Conservation (phyloP, 805 yeast genomes). For the Grigorovia humatica region DNA sequence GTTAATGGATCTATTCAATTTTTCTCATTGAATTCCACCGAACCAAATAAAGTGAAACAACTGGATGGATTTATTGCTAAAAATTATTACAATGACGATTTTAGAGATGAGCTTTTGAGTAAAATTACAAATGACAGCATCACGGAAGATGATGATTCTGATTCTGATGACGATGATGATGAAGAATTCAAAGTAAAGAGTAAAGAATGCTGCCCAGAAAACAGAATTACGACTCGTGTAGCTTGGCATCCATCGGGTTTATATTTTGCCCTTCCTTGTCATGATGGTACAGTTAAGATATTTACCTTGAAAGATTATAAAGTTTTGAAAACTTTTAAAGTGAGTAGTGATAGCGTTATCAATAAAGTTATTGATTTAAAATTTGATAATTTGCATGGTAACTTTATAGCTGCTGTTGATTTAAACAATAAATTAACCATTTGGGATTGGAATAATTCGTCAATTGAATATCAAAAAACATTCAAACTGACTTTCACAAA, state of each 20-base stretch:
- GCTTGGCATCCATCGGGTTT: conserved; percentile 69
- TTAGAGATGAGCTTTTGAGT: conserved; percentile 16
- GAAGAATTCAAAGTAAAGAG: conserved; percentile 32
- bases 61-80: conserved; percentile 32
- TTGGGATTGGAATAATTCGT: conserved; percentile 39
- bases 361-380: conserved; percentile 39
- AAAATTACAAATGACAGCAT: conserved; percentile 3
- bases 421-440: conserved; percentile 41
- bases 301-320: conserved; percentile 27
- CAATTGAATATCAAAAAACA: conserved; percentile 26
- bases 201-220: conserved; percentile 28
- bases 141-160: conserved; percentile 1
- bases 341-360: conserved; percentile 5
- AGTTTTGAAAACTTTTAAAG: conserved; percentile 16
- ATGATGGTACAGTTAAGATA: conserved; percentile 36
- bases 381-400: conserved; percentile 50
- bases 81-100: conserved; percentile 17
- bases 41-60: conserved; percentile 41
- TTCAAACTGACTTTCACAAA: conserved; percentile 23
- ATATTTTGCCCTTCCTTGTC: conserved; percentile 56
- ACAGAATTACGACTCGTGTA: conserved; percentile 41
- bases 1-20: conserved; percentile 50
- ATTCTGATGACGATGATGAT: conserved; percentile 24
- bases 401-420: conserved; percentile 48
- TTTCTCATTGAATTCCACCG: conserved; percentile 41